These are phyloP conservation scores for Hericium erinaceus DNA, from an alignment of 768 basidiomycete genomes.

Conservation along the genomic window DNA sequence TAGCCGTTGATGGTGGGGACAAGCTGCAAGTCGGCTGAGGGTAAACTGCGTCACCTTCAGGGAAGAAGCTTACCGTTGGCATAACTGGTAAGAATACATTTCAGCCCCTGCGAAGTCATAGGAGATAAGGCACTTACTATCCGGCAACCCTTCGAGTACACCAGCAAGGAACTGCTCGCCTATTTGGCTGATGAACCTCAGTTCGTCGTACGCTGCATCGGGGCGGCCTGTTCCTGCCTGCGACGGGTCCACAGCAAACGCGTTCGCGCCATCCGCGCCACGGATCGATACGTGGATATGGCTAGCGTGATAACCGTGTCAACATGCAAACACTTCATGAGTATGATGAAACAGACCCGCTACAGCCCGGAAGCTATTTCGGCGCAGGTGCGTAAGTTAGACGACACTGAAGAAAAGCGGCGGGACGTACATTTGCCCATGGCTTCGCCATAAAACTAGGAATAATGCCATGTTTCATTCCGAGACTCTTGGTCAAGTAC, in stretches of 20 bases:
- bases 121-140: slow-evolving; percentile 44
- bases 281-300: slow-evolving; percentile 90
- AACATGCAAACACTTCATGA: neutral
- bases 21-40: slow-evolving; percentile 31
- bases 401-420: neutral
- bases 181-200: slow-evolving; percentile 71
- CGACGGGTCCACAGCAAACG: slow-evolving; percentile 64
- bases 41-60: neutral
- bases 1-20: slow-evolving; percentile 95
- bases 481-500: slow-evolving; percentile 82
- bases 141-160: slow-evolving; percentile 78
- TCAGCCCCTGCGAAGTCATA: neutral
- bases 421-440: slow-evolving; percentile 63
- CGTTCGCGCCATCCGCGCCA: slow-evolving; percentile 56
- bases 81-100: slow-evolving; percentile 7
- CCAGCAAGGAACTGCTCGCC: slow-evolving; percentile 96
- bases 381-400: neutral
- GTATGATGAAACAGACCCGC: slow-evolving; percentile 49
- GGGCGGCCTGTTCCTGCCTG: slow-evolving; percentile 56
- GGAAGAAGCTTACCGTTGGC: slow-evolving; percentile 7
- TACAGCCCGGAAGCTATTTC: slow-evolving; percentile 83
- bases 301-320: slow-evolving; percentile 25
- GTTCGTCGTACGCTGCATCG: slow-evolving; percentile 71
- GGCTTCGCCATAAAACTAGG: slow-evolving; percentile 99
- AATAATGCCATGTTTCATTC: slow-evolving; percentile 78